Percentiles rank a stretch among this genome's conserved stretches.
Conservation (phyloP, 2,329 filamentous ascomycete genomes). For the Claviceps spartinae region DNA sequence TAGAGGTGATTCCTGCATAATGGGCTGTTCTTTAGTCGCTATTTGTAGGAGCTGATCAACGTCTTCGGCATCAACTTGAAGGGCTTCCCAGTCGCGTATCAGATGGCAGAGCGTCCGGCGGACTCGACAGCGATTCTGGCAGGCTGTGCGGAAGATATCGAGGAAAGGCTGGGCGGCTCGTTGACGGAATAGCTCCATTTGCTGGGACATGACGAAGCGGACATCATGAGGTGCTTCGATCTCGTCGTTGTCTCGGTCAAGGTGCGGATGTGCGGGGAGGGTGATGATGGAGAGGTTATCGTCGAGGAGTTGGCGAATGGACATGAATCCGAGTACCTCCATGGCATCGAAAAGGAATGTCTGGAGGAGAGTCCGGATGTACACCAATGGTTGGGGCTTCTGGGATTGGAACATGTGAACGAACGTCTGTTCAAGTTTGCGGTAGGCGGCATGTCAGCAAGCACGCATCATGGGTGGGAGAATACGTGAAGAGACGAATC, state of each 20-base stretch:
- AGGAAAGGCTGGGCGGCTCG: constrained; percentile 58
- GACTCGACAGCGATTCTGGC: constrained; percentile 80
- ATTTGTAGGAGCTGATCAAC: constrained; percentile 55
- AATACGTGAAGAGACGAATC: background rate
- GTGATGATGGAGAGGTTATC: constrained; percentile 69
- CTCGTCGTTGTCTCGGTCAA: constrained; percentile 62
- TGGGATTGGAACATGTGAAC: constrained; percentile 62
- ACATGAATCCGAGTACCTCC: constrained; percentile 52
- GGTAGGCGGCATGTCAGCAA: background rate
- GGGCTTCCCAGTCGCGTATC: constrained; percentile 67
- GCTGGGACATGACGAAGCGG: constrained; percentile 55
- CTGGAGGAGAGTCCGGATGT: constrained; percentile 68
- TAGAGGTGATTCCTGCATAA: constrained; percentile 30
- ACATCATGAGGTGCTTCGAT: constrained; percentile 63
- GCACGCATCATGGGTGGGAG: background rate
- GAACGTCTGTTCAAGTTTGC: constrained; percentile 44
- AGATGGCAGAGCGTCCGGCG: constrained; percentile 81
- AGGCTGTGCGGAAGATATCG: constrained; percentile 71
- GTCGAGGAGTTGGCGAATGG: constrained; percentile 63
- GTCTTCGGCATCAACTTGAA: constrained; percentile 71
- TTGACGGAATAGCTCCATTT: constrained; percentile 57
- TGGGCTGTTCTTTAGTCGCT: constrained; percentile 45
- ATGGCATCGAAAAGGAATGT: constrained; percentile 61
- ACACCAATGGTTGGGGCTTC: constrained; percentile 71
- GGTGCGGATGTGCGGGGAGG: constrained; percentile 55